phyloP scores from a whole-genome alignment of 768 basidiomycete genomes.

The Boletus rufocinnamomeus region DNA sequence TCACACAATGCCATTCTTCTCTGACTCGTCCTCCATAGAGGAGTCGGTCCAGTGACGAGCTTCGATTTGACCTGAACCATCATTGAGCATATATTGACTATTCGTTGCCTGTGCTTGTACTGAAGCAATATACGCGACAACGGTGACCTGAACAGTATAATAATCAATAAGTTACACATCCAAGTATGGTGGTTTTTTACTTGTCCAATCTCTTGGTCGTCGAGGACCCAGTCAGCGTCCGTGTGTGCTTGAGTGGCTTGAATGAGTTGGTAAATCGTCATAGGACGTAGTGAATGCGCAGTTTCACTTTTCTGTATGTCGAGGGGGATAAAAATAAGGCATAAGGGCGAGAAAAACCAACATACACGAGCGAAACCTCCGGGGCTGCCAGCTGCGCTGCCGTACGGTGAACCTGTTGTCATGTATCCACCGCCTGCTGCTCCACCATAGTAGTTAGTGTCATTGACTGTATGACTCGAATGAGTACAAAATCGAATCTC shows the following conservation, averaged over 20 bases:
- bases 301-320: conserved; percentile 38
- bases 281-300: conserved; percentile 61
- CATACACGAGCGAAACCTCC: conserved; percentile 50
- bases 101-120: conserved; percentile 78
- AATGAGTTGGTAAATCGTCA: conserved; percentile 74
- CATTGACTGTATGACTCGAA: conserved; percentile 19
- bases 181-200: conserved; percentile 40
- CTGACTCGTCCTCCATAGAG: conserved; percentile 53
- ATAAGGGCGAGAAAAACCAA: conserved; percentile 4
- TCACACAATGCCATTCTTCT: conserved; percentile 49
- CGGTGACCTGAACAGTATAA: conserved; percentile 51
- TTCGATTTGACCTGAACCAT: conserved; percentile 81
- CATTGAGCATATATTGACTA: conserved; percentile 75
- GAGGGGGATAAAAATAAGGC: not conserved
- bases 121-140: conserved; percentile 73
- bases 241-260: conserved; percentile 81
- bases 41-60: conserved; percentile 84
- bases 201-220: conserved; percentile 78
- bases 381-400: conserved; percentile 58
- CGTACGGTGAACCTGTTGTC: conserved; percentile 60
- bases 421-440: conserved; percentile 58
- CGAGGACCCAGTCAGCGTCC: conserved; percentile 87
- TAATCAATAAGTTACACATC: conserved; percentile 3
- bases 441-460: conserved; percentile 46
- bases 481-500: conserved; percentile 6